phyloP scores from a whole-genome alignment of 495 filamentous ascomycete species.

The Talaromyces borbonicus region DNA sequence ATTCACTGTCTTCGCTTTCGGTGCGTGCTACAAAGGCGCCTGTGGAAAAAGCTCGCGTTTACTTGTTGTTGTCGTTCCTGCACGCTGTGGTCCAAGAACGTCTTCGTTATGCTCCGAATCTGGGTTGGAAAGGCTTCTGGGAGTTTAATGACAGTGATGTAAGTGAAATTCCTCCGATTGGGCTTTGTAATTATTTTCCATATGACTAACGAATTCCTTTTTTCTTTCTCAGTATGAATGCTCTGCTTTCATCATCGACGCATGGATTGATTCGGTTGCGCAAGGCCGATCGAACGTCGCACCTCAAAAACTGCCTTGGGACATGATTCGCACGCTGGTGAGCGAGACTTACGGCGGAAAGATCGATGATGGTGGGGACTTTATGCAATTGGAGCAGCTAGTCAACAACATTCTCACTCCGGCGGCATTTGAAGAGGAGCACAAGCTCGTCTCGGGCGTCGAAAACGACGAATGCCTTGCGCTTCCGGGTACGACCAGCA shows the following conservation, averaged over 20 bases:
- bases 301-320: constrained; percentile 90
- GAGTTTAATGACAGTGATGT: constrained; percentile 99
- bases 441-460: constrained; percentile 68
- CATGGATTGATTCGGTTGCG: constrained; percentile 79
- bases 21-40: constrained; percentile 70
- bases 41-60: constrained; percentile 83
- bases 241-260: constrained; percentile 89
- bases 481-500: constrained; percentile 67
- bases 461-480: constrained; percentile 54
- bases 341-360: constrained; percentile 96
- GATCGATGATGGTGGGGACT: constrained; percentile 89
- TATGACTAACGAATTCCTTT: constrained; percentile 22
- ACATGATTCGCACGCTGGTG: constrained; percentile 87
- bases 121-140: constrained; percentile 99
- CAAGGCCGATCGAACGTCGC: constrained; percentile 83
- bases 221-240: constrained; percentile 99
- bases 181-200: constrained; percentile 7
- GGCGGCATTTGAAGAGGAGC: constrained; percentile 79
- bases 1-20: constrained; percentile 77
- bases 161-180: constrained; percentile 30
- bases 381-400: constrained; percentile 55
- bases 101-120: constrained; percentile 84
- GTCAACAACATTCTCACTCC: constrained; percentile 74
- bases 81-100: constrained; percentile 96
- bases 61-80: constrained; percentile 85